phyloP scores from a whole-genome alignment of 2,329 filamentous ascomycete species.

The Pseudogymnoascus sp. region DNA sequence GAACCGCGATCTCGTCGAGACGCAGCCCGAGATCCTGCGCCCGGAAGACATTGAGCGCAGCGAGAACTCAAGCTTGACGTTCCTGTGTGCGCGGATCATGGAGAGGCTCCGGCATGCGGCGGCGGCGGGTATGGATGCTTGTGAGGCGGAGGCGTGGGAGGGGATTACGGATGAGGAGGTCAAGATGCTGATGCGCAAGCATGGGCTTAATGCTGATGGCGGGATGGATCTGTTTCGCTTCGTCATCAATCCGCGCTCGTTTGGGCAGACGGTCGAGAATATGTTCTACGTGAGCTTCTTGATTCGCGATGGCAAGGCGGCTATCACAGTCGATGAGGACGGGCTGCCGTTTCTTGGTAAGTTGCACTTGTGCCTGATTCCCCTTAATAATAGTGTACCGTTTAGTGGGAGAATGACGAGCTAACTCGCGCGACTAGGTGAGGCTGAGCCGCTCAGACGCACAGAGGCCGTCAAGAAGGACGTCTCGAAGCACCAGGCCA shows the following conservation, averaged over 20 bases:
- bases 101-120: conserved; percentile 47
- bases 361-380: conserved; percentile 29
- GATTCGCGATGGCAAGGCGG: conserved; percentile 74
- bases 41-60: conserved; percentile 62
- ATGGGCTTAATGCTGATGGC: conserved; percentile 57
- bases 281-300: conserved; percentile 95
- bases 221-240: conserved; percentile 78
- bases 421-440: conserved; percentile 30
- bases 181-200: conserved; percentile 50
- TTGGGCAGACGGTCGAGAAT: conserved; percentile 93
- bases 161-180: conserved; percentile 39
- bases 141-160: conserved; percentile 36
- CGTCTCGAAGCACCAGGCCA: conserved; percentile 68
- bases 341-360: conserved; percentile 73
- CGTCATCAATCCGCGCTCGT: conserved; percentile 80
- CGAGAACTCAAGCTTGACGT: conserved; percentile 73
- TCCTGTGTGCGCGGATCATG: conserved; percentile 68
- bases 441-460: conserved; percentile 12
- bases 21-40: conserved; percentile 68
- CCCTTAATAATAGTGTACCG: conserved; percentile 28
- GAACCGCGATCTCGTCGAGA: conserved; percentile 58
- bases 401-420: conserved; percentile 39
- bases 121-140: conserved; percentile 37
- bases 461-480: conserved; percentile 37
- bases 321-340: conserved; percentile 63